A percentile compares a stretch with the other conserved stretches of the same genome.
Evolutionary conservation across 192 early-diverging fungal species (phyloP).

Genomic region (Coemansia sp.): DNA sequence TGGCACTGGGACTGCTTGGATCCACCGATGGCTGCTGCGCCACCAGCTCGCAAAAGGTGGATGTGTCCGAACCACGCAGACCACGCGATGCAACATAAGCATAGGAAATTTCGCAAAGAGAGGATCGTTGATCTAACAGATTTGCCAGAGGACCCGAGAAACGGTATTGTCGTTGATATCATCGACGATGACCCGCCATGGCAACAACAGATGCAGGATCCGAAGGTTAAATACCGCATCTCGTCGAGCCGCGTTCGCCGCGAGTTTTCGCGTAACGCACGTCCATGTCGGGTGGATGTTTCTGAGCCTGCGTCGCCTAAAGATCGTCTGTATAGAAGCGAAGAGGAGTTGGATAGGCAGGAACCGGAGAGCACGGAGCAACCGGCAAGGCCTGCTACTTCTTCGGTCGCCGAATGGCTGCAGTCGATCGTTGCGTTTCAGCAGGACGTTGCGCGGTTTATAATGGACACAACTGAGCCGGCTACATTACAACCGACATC

Average conservation of each 20-base stretch:
- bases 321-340: not conserved
- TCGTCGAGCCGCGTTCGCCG: conserved; percentile 29
- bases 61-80: conserved; percentile 55
- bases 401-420: conserved; percentile 33
- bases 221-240: conserved; percentile 41
- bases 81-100: conserved; percentile 36
- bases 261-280: conserved; percentile 22
- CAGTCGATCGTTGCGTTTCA: conserved; percentile 39
- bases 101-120: conserved; percentile 45
- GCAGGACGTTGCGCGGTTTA: conserved; percentile 39
- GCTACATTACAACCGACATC: not conserved
- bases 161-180: conserved; percentile 43
- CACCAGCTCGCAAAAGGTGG: conserved; percentile 40
- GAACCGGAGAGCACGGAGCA: not conserved
- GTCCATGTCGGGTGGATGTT: not conserved
- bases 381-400: not conserved
- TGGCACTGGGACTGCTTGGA: conserved; percentile 55
- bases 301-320: not conserved
- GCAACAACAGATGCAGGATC: conserved; percentile 35
- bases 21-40: conserved; percentile 44
- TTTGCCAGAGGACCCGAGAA: conserved; percentile 23
- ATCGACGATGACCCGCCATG: conserved; percentile 47
- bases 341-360: not conserved
- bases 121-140: conserved; percentile 40
- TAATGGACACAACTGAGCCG: conserved; percentile 5